These are phyloP conservation scores for Starmerella riodocensis DNA, from an alignment of 805 yeast species.

Conservation along the genomic window DNA sequence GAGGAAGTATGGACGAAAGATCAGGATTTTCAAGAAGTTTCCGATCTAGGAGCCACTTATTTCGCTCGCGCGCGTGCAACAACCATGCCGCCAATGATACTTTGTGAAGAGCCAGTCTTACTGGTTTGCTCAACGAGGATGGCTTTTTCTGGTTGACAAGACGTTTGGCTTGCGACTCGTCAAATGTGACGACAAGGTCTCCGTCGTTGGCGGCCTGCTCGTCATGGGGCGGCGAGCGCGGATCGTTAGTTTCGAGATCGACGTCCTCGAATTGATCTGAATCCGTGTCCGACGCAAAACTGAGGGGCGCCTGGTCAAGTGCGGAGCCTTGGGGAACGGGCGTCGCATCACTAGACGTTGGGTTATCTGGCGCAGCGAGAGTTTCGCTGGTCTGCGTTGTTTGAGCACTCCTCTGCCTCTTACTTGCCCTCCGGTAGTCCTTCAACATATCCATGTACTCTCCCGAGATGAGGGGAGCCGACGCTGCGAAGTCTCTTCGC, in stretches of 20 bases:
- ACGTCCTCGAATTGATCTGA: slow-evolving; percentile 21
- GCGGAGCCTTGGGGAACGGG: background rate
- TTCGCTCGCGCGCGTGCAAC: slow-evolving; percentile 54
- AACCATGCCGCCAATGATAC: slow-evolving; percentile 45
- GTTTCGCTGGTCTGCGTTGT: background rate
- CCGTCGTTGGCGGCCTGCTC: background rate
- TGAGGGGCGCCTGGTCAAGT: background rate
- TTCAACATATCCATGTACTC: slow-evolving; percentile 15
- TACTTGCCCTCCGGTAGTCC: slow-evolving; percentile 11
- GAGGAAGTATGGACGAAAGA: slow-evolving; percentile 39
- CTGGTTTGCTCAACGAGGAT: no score
- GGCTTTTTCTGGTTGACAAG: no score
- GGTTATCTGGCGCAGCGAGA: no score
- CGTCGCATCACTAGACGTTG: background rate
- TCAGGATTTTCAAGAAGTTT: slow-evolving; percentile 26
- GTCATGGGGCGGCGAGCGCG: background rate
- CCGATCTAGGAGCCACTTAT: slow-evolving; percentile 55
- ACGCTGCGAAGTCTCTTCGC: background rate
- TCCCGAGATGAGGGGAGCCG: background rate
- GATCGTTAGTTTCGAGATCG: slow-evolving; percentile 11
- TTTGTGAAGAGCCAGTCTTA: slow-evolving; percentile 45
- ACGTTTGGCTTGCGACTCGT: slow-evolving; percentile 3
- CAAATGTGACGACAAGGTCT: slow-evolving; percentile 10
- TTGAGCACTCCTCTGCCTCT: slow-evolving; percentile 1
- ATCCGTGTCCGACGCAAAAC: background rate